These are phyloP conservation scores for Talaromyces rugulosus DNA, from an alignment of 2,329 filamentous ascomycete genomes.

Conservation along the genomic window DNA sequence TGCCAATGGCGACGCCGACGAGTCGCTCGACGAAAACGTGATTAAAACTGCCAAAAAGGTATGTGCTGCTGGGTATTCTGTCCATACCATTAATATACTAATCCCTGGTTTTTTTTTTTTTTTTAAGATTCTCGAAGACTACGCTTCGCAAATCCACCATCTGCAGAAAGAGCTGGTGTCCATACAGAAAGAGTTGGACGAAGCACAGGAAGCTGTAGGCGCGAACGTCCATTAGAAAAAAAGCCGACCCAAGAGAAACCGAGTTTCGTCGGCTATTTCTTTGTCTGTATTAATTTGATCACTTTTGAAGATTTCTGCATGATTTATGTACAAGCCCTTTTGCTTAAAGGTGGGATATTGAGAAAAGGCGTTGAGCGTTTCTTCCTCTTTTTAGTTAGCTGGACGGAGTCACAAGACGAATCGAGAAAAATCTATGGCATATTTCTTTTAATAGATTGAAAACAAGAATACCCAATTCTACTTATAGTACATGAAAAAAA, in stretches of 20 bases:
- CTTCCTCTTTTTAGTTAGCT: conserved; percentile 2
- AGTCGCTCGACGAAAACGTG: conserved; percentile 53
- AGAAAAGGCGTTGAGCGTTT: conserved; percentile 9
- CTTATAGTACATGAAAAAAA: conserved; percentile 7
- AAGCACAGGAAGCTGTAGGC: conserved; percentile 44
- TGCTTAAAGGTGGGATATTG: neutral
- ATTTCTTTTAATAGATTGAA: neutral
- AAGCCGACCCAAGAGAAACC: neutral
- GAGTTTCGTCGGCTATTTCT: neutral
- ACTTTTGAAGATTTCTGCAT: conserved; percentile 5
- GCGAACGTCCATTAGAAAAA: conserved; percentile 16
- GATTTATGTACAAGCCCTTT: neutral
- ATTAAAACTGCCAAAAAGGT: conserved; percentile 60
- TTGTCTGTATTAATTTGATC: conserved; percentile 5
- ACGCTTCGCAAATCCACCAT: conserved; percentile 51
- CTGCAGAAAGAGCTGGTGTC: conserved; percentile 58
- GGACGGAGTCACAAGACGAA: neutral
- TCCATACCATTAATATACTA: neutral
- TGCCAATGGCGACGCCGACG: conserved; percentile 36
- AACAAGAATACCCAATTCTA: conserved; percentile 1
- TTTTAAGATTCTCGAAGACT: conserved; percentile 47
- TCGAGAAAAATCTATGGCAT: neutral
- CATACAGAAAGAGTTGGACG: conserved; percentile 56
- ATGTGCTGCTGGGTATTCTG: conserved; percentile 14
- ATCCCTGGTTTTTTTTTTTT: neutral